Percentiles rank a stretch among this genome's conserved stretches.
phyloP scores from a whole-genome alignment of 2,329 filamentous ascomycete species.

The Rhinocladiella similis region DNA sequence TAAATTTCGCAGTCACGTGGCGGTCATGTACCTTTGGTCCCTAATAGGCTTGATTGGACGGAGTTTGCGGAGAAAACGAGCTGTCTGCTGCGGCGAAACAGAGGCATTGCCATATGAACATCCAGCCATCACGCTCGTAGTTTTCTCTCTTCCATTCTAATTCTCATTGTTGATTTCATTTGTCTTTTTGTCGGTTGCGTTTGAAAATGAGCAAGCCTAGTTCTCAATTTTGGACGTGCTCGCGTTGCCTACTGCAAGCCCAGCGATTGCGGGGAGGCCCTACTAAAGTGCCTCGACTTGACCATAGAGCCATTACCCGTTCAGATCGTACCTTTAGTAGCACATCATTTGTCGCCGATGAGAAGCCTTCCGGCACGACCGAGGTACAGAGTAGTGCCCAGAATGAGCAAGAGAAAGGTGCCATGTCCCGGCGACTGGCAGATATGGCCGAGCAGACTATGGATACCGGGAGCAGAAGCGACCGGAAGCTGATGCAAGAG shows the following conservation, averaged over 20 bases:
- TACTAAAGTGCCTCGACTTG: background rate
- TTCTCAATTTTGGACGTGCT: conserved; percentile 25
- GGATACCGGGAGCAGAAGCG: conserved; percentile 55
- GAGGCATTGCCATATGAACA: background rate
- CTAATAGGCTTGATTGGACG: background rate
- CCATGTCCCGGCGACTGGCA: conserved; percentile 58
- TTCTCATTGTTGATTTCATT: background rate
- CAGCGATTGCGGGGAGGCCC: conserved; percentile 18
- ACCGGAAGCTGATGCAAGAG: conserved; percentile 58
- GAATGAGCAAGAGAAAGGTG: conserved; percentile 46
- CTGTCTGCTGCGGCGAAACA: background rate
- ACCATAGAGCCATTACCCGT: background rate
- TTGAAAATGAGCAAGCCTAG: conserved; percentile 23
- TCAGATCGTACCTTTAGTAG: conserved; percentile 16
- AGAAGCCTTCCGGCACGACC: conserved; percentile 3
- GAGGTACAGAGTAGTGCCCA: background rate
- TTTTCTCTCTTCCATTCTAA: background rate
- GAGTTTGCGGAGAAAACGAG: background rate
- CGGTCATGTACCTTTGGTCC: too few relatives aligned
- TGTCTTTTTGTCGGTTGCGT: background rate
- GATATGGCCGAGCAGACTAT: conserved; percentile 63
- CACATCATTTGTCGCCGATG: background rate
- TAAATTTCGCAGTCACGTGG: background rate
- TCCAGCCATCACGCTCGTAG: background rate
- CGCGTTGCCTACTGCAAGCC: conserved; percentile 24